Conservation (phyloP, 169 alveolate species). For the Plasmodium falciparum region DNA sequence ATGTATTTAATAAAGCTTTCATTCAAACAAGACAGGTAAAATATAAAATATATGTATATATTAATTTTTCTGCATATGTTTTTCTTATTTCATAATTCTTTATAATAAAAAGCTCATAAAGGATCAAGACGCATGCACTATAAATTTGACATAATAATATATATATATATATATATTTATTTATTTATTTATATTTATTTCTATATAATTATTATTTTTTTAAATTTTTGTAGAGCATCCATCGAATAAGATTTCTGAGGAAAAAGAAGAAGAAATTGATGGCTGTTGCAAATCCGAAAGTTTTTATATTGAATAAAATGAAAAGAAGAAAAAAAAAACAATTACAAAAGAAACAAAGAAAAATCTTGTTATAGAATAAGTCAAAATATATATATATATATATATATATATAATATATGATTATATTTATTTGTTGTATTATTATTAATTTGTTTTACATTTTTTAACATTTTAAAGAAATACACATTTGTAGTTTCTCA, state of each 20-base stretch:
- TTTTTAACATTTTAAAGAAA: too few species aligned
- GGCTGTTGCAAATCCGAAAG: constrained; percentile 52
- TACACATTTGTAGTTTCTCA: too few species aligned
- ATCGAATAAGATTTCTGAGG: constrained; percentile 44
- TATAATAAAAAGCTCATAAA: too few species aligned
- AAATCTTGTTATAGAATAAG: constrained; percentile 23
- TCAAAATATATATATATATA: constrained; percentile 15
- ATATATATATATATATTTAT: neutral
- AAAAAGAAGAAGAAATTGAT: constrained; percentile 40
- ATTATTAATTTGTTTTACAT: too few species aligned
- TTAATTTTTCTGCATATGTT: neutral
- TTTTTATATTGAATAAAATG: constrained; percentile 27
- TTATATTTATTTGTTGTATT: too few species aligned
- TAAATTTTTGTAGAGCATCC: constrained; percentile 25
- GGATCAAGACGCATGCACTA: too few species aligned
- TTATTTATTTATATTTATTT: neutral
- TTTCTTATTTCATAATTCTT: neutral
- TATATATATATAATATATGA: neutral
- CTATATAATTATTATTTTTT: constrained; percentile 10
- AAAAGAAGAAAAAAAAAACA: constrained; percentile 55
- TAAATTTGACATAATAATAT: too few species aligned
- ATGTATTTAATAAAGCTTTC: constrained; percentile 63
- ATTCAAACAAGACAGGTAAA: constrained; percentile 74
- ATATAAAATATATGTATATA: constrained; percentile 4
- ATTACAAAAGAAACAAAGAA: constrained; percentile 24